Evolutionary conservation across 345 rosid species (phyloP).

Genomic region (Turnera subulata): DNA sequence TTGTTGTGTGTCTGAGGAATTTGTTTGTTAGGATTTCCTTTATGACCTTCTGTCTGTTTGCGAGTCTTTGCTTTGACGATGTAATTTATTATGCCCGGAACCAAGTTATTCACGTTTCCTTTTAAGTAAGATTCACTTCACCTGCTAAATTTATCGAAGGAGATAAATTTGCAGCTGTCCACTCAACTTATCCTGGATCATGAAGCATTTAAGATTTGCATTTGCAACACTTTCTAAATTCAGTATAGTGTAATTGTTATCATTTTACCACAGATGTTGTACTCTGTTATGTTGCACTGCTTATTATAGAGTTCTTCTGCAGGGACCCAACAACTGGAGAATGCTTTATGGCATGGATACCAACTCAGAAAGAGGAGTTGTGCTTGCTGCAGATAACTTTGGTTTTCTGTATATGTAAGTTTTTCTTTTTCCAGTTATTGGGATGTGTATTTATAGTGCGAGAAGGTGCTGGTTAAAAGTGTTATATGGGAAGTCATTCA

Average conservation of each 20-base stretch:
- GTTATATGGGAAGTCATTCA: not conserved
- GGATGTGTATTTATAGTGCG: not conserved
- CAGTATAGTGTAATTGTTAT: too few relatives aligned
- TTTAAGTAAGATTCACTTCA: not conserved
- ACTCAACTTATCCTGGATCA: too few relatives aligned
- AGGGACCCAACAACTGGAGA: slow-evolving; percentile 82
- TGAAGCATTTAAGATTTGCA: too few relatives aligned
- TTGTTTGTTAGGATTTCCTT: too few relatives aligned
- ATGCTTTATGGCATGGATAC: slow-evolving; percentile 96
- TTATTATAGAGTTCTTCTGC: slow-evolving; percentile 2
- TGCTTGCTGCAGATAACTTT: slow-evolving; percentile 78
- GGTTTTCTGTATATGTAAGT: slow-evolving; percentile 85
- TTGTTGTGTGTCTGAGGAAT: not conserved
- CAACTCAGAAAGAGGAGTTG: slow-evolving; percentile 70
- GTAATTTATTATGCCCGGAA: not conserved
- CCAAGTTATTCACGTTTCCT: not conserved
- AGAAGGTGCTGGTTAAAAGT: not conserved
- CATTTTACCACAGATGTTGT: too few relatives aligned
- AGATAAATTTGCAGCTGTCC: too few relatives aligned
- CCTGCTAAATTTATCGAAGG: too few relatives aligned
- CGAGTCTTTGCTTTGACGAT: too few relatives aligned
- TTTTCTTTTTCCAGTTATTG: not conserved
- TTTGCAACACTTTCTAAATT: too few relatives aligned
- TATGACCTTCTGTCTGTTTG: too few relatives aligned
- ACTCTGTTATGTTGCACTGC: too few relatives aligned